Base-by-base conservation (phyloP, 2,329 filamentous ascomycete species). In the Keithomyces neogunnii region DNA sequence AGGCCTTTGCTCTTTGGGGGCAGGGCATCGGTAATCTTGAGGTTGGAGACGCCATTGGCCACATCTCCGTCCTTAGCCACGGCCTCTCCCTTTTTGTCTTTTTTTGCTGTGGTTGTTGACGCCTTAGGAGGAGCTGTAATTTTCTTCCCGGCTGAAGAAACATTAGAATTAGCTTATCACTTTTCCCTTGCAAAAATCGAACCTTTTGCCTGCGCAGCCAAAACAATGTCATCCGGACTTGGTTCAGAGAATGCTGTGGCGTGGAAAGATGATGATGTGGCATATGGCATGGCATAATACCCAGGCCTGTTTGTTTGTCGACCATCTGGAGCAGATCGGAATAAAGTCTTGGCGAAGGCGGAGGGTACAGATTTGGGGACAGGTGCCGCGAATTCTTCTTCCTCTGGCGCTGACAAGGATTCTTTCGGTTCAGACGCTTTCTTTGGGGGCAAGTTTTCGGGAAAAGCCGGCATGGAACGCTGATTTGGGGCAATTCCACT, bases 141-240 rank as follows among this genome's bases (percentile, higher is more conserved):
- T 59, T 77, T 79, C 49, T 77, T 77, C 50, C 76, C 77, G 60
- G 78, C 77, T 82, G 70, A 57, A 66, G 51, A 63, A 62, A 62
- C 59, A 75, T 80, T 73, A 81, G 76, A 74, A 75, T 72, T 69
- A 69, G 70, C 65, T 68, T 69, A 69, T 70, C 68, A 72, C 60
- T 70, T 71, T 66, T 69, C 71, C 66, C 69, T 76, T 63, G 70
- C 67, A 68, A 73, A 74, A 64, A 73, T 78, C 83, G 84, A 88
- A 89, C 86, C 86, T 89, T 90, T 87, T 71, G 85, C 85, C 76
- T 96, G 92, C 60, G 91, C 92, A 67, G 85, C 82, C 56, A 89
- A 77, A 62, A 96, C 88, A 63, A 93, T 73, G 67, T 96, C 91
- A 73, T 97, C 91, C 59, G 91, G 91, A 70, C 91, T 96, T 51